Evolutionary conservation across 2,329 filamentous ascomycete genomes (phyloP).

Genomic region (Fusarium nodosum): DNA sequence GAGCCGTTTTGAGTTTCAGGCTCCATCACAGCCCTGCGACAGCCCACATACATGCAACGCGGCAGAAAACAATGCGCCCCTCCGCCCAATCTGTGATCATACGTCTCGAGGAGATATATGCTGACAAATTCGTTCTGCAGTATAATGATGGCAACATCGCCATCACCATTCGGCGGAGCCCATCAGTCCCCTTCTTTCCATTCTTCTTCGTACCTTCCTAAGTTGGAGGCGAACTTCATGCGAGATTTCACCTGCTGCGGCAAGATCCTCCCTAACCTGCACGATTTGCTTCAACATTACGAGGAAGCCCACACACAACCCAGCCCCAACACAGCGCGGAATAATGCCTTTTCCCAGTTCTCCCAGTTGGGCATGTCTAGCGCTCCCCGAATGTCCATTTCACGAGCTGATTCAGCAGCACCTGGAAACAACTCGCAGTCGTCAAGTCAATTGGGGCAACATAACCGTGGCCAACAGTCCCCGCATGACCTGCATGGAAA

Average conservation of each 20-base stretch:
- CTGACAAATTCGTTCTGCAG: constrained; percentile 62
- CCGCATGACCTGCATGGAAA: constrained; percentile 57
- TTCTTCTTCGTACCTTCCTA: constrained; percentile 95
- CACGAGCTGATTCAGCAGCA: constrained; percentile 52
- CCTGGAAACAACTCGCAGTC: constrained; percentile 51
- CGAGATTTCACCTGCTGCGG: constrained; percentile 97
- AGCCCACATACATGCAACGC: constrained; percentile 26
- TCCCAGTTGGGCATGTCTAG: constrained; percentile 54
- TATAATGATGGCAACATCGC: constrained; percentile 97
- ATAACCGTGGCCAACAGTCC: constrained; percentile 51
- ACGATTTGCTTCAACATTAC: constrained; percentile 96
- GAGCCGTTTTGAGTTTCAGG: constrained; percentile 44
- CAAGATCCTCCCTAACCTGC: constrained; percentile 87
- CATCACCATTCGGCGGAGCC: constrained; percentile 68
- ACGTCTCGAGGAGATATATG: constrained; percentile 20
- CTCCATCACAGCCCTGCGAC: constrained; percentile 35
- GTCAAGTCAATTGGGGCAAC: constrained; percentile 54
- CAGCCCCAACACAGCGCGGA: constrained; percentile 59
- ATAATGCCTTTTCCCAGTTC: constrained; percentile 59
- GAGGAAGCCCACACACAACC: constrained; percentile 92
- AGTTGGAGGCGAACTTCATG: constrained; percentile 98
- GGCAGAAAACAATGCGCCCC: constrained; percentile 32
- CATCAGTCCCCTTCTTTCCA: constrained; percentile 95
- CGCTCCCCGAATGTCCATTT: constrained; percentile 53
- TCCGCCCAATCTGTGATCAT: constrained; percentile 3